Conservation (phyloP, 2,329 filamentous ascomycete species). For the Trichoderma oligosporum region DNA sequence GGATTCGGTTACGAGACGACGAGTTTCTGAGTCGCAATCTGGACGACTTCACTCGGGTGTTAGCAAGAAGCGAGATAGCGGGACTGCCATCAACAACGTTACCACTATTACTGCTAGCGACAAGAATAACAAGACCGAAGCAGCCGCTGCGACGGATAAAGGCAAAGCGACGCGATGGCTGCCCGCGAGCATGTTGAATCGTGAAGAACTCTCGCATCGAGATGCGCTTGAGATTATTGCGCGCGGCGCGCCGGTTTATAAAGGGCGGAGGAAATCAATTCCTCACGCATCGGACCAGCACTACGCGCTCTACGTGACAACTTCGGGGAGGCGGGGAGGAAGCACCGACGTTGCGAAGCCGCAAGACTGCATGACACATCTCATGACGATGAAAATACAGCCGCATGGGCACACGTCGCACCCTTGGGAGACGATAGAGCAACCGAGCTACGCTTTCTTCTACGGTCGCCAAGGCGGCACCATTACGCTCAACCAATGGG, state of each 20-base stretch:
- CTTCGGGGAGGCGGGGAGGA: conserved; percentile 37
- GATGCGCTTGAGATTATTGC: conserved; percentile 56
- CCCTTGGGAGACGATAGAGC: conserved; percentile 70
- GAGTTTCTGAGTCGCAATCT: conserved; percentile 7
- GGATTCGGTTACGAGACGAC: conserved; percentile 13
- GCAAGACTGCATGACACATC: conserved; percentile 55
- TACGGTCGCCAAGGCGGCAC: conserved; percentile 66
- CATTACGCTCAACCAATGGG: conserved; percentile 68
- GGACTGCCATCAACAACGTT: background rate
- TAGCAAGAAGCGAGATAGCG: conserved; percentile 3
- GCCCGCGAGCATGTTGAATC: conserved; percentile 46
- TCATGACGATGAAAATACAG: conserved; percentile 53
- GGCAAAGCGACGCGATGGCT: conserved; percentile 49
- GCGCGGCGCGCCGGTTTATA: conserved; percentile 55
- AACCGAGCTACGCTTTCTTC: conserved; percentile 66
- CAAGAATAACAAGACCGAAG: background rate
- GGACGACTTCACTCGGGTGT: conserved; percentile 5
- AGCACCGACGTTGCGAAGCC: conserved; percentile 47
- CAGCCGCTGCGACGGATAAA: background rate
- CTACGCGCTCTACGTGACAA: conserved; percentile 53
- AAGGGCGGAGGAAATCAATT: conserved; percentile 51
- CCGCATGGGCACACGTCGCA: conserved; percentile 40
- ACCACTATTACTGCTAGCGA: background rate
- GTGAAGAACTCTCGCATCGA: conserved; percentile 50
- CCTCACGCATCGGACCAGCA: conserved; percentile 54